Percentiles rank a stretch among this genome's conserved stretches.
phyloP scores from a whole-genome alignment of 768 basidiomycete genomes.

The Suillus plorans region DNA sequence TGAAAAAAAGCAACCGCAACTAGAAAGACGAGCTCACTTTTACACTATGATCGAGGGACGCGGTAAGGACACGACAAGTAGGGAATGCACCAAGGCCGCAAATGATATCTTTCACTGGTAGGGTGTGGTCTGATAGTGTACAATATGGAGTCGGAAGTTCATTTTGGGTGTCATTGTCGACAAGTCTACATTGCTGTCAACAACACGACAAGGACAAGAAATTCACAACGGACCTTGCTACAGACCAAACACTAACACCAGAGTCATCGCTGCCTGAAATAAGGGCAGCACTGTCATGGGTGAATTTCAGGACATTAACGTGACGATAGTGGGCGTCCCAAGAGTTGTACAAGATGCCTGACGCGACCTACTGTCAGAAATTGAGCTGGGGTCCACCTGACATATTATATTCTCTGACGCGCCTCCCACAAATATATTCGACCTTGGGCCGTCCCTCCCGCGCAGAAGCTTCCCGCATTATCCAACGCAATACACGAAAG shows the following conservation, averaged over 20 bases:
- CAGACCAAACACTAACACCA: constrained; percentile 83
- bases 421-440: constrained; percentile 97
- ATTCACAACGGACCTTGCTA: constrained; percentile 64
- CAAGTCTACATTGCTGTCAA: constrained; percentile 48
- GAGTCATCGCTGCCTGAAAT: constrained; percentile 92
- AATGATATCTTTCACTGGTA: constrained; percentile 79
- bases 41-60: constrained; percentile 86
- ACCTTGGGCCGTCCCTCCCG: constrained; percentile 85
- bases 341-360: constrained; percentile 88
- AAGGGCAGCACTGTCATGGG: constrained; percentile 74
- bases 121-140: constrained; percentile 86
- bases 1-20: constrained; percentile 15
- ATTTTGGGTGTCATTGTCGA: constrained; percentile 73
- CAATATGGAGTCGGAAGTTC: constrained; percentile 77
- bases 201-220: constrained; percentile 2
- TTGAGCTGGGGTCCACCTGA: constrained; percentile 6
- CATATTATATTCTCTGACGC: constrained; percentile 29
- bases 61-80: constrained; percentile 72
- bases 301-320: constrained; percentile 81
- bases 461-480: constrained; percentile 71
- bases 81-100: constrained; percentile 83
- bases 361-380: constrained; percentile 61
- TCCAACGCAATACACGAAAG: constrained; percentile 79
- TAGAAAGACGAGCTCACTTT: constrained; percentile 54
- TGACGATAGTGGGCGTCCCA: constrained; percentile 97